These are phyloP conservation scores for Ganoderma boninense DNA, from an alignment of 1,284 basidiomycete species.

Conservation along the genomic window DNA sequence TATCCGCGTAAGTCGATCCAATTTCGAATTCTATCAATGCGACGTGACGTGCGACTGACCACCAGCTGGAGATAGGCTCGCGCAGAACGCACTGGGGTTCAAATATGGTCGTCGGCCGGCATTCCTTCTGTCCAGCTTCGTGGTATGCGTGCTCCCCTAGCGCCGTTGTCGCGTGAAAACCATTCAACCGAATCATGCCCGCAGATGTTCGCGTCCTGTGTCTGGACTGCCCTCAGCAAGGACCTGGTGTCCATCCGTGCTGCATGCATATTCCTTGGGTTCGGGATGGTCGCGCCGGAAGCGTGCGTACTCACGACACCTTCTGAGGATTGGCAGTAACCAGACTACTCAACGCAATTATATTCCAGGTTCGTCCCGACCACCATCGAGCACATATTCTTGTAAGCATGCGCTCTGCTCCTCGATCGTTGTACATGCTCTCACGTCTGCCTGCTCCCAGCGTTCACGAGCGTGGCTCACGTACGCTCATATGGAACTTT, in stretches of 20 bases:
- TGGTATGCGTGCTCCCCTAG: slow-evolving; percentile 38
- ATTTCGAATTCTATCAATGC: no score
- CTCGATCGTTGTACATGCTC: no score
- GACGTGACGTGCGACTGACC: not conserved
- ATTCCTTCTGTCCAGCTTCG: slow-evolving; percentile 48
- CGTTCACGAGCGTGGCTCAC: slow-evolving; percentile 52
- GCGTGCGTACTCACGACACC: slow-evolving; percentile 35
- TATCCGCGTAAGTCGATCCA: slow-evolving; percentile 45
- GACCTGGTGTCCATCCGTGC: slow-evolving; percentile 50
- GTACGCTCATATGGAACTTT: slow-evolving; percentile 53
- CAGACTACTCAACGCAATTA: no score
- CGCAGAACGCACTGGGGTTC: slow-evolving; percentile 50
- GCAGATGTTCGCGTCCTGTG: slow-evolving; percentile 54
- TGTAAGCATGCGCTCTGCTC: slow-evolving; percentile 31
- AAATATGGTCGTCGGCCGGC: slow-evolving; percentile 55
- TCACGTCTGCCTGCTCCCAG: slow-evolving; percentile 27
- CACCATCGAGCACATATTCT: slow-evolving; percentile 53
- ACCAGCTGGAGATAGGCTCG: slow-evolving; percentile 42
- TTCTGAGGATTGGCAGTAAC: no score
- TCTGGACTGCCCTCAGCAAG: slow-evolving; percentile 53
- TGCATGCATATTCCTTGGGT: slow-evolving; percentile 53
- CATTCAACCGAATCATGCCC: not conserved
- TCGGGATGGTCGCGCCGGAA: slow-evolving; percentile 54
- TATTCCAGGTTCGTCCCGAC: slow-evolving; percentile 48
- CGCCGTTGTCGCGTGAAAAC: not conserved